These are phyloP conservation scores for Syzygium grande DNA, from an alignment of 345 rosid genomes.

Conservation along the genomic window DNA sequence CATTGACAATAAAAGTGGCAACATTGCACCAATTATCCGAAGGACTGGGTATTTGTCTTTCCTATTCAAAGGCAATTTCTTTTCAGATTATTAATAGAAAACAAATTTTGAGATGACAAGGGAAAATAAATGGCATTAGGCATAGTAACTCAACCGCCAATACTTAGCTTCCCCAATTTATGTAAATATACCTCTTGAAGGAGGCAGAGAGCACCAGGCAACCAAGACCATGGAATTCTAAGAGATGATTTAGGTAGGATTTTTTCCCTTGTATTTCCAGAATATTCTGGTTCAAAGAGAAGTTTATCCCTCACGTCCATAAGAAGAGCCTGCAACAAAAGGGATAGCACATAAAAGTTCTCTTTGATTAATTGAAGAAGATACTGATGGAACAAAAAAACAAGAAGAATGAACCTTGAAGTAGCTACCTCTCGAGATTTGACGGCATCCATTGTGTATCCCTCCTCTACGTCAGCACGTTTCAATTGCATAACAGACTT, in stretches of 20 bases:
- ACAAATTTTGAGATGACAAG: not conserved
- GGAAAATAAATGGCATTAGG: not conserved
- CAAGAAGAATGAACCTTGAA: not conserved
- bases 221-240: conserved; percentile 75
- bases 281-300: conserved; percentile 92
- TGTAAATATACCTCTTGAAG: conserved; percentile 74
- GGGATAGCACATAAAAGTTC: not conserved
- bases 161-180: not conserved
- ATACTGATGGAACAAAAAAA: not conserved
- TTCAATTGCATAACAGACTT: conserved; percentile 74
- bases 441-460: conserved; percentile 71
- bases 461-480: conserved; percentile 73
- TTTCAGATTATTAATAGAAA: not conserved
- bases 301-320: conserved; percentile 93
- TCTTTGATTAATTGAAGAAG: not conserved
- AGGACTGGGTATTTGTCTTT: not conserved
- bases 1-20: not conserved
- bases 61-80: not conserved
- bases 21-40: not conserved
- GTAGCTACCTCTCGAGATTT: conserved; percentile 65
- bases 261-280: conserved; percentile 69
- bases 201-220: conserved; percentile 89
- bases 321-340: conserved; percentile 58
- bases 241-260: conserved; percentile 72
- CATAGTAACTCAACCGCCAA: not conserved